Base-by-base conservation (phyloP, 192 early-diverging fungal genomes). In the Mortierella antarctica region DNA sequence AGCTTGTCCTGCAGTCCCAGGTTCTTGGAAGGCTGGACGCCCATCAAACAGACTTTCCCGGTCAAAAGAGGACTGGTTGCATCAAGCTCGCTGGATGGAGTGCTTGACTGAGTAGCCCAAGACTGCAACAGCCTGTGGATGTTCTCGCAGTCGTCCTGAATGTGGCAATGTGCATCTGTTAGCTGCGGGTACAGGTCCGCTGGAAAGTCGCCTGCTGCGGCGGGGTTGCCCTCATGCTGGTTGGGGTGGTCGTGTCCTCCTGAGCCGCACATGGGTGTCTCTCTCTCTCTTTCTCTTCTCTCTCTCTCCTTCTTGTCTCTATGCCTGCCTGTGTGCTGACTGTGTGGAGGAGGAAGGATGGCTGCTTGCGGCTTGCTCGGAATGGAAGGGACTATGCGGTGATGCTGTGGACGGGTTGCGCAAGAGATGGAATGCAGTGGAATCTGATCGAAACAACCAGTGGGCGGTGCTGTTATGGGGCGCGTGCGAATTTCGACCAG, bases 101-200 rank as follows among this genome's bases (percentile, higher is more conserved):
- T 44, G 45, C 12, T 54, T 6, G 39, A 39, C 2, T 42, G 18
- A 21, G 51, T 48, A 0, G 59, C 55, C 77, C 77, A 80, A 12
- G 70, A 71, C 6, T 80, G 58, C 10, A 72, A 53, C 8, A 85
- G 62, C n/a, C 18, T 44, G 8, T 58, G 20, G 48, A 82, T 78
- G 58, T 74, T 82, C 20, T 71, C 67, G 23, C 62, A 50, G 48
- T 85, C 84, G 45, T 82, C 84, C 14, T 85, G 84, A 57, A 73
- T 71, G 57, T 85, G 84, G 4, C 70, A 78, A 74, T 85, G 84
- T 8, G 75, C 84, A 67, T 85, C 84, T 1, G 77, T 71, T 15
- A 80, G 47, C 7, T 71, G 49, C 6, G 39, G 31, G 21, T 57
- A 63, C 23, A 80, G 70, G 13, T 80, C 44, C 41, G 40, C 18